These are phyloP conservation scores for Ceratocystiopsis sp. DNA, from an alignment of 2,329 filamentous ascomycete genomes.

Conservation along the genomic window DNA sequence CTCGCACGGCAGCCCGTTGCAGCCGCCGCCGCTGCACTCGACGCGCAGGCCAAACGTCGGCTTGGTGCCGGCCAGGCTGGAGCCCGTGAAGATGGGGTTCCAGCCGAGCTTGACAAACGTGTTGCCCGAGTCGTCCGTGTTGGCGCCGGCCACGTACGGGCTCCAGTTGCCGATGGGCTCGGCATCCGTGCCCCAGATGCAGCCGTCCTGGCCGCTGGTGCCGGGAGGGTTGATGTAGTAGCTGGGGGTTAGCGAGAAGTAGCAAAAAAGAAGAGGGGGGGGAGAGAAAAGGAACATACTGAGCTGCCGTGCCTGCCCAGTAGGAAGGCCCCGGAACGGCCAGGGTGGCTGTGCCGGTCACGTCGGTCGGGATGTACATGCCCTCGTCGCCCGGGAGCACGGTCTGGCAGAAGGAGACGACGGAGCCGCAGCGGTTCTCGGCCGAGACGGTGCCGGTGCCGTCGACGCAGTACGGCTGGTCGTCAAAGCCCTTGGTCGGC, in stretches of 20 bases:
- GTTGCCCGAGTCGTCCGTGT: slow-evolving; percentile 44
- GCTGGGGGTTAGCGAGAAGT: slow-evolving; percentile 19
- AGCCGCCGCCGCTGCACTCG: slow-evolving; percentile 46
- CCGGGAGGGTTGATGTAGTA: slow-evolving; percentile 69
- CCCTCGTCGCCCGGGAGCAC: slow-evolving; percentile 64
- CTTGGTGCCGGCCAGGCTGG: slow-evolving; percentile 34
- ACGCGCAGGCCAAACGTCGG: slow-evolving; percentile 55
- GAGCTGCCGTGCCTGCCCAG: slow-evolving; percentile 56
- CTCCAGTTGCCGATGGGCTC: slow-evolving; percentile 59
- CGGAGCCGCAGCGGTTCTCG: slow-evolving; percentile 44
- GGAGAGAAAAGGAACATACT: slow-evolving; percentile 33
- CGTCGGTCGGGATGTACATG: slow-evolving; percentile 66
- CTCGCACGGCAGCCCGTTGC: slow-evolving; percentile 57
- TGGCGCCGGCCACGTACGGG: slow-evolving; percentile 60
- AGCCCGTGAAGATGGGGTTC: slow-evolving; percentile 55
- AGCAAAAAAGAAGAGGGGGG: background rate
- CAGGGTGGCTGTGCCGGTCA: slow-evolving; percentile 37
- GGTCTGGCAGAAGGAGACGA: slow-evolving; percentile 62
- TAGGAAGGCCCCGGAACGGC: slow-evolving; percentile 55
- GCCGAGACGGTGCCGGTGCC: slow-evolving; percentile 49
- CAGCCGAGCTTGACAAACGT: slow-evolving; percentile 63
- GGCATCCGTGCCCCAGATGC: slow-evolving; percentile 50
- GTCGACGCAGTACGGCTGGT: slow-evolving; percentile 50
- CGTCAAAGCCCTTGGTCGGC: slow-evolving; percentile 51
- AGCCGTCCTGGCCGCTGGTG: slow-evolving; percentile 38